phyloP scores from a whole-genome alignment of 306 rosid genomes.

The Albizia julibrissin region DNA sequence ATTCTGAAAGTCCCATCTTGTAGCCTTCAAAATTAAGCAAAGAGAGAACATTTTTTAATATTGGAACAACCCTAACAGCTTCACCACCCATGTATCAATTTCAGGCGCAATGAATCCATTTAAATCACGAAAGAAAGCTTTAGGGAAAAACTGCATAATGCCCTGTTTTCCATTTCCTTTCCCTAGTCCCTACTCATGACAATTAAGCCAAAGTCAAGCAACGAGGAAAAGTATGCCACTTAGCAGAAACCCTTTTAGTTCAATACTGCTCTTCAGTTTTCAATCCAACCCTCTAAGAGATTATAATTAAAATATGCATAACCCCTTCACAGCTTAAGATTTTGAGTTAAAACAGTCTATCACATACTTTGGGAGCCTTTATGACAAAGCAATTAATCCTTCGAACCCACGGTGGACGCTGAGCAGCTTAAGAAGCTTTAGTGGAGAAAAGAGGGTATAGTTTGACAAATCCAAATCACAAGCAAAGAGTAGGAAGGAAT shows the following conservation, averaged over 20 bases:
- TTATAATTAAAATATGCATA: neutral
- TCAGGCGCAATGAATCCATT: neutral
- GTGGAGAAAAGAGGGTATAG: neutral
- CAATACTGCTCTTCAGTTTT: neutral
- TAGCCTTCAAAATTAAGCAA: neutral
- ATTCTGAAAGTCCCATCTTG: neutral
- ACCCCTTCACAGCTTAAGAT: neutral
- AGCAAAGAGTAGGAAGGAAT: neutral
- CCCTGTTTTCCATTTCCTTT: constrained; percentile 13
- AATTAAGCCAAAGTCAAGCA: constrained; percentile 7
- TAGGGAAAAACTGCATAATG: neutral
- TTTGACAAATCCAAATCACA: neutral
- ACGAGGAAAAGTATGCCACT: neutral
- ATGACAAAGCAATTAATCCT: neutral
- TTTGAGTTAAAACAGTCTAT: neutral
- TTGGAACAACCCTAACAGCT: neutral
- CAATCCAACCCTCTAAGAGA: neutral
- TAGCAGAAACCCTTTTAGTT: constrained; percentile 1
- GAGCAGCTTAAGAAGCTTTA: neutral
- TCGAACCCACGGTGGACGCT: neutral
- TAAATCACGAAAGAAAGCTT: constrained; percentile 1
- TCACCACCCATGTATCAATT: too few relatives aligned
- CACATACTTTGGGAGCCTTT: neutral
- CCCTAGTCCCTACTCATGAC: neutral
- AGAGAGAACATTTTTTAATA: neutral